Evolutionary conservation across 179 eudicot genomes (phyloP).

Genomic region (Silene noctiflora): DNA sequence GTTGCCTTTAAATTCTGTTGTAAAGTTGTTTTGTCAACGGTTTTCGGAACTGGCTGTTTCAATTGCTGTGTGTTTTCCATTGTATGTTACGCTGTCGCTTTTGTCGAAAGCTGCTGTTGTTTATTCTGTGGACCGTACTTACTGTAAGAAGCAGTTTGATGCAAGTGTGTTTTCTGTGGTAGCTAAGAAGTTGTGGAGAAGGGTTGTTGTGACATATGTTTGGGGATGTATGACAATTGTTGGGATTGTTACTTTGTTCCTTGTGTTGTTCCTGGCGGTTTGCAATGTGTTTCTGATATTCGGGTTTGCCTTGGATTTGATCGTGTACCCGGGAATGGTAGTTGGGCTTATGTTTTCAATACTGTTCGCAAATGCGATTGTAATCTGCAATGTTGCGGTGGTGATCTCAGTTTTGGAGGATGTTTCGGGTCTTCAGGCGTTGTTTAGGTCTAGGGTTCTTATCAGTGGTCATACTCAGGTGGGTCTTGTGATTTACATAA

Average conservation of each 20-base stretch:
- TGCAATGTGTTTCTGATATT: slow-evolving; percentile 54
- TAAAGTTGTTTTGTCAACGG: slow-evolving; percentile 68
- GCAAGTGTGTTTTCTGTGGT: slow-evolving; percentile 49
- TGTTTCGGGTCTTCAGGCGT: slow-evolving; percentile 81
- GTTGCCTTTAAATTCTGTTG: slow-evolving; percentile 58
- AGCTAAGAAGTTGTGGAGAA: slow-evolving; percentile 62
- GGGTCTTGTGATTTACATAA: slow-evolving; percentile 83
- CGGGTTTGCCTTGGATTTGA: slow-evolving; percentile 52
- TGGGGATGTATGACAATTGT: slow-evolving; percentile 63
- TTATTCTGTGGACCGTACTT: slow-evolving; percentile 85
- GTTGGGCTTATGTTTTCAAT: slow-evolving; percentile 66
- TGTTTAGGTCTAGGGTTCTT: slow-evolving; percentile 60
- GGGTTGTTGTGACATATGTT: slow-evolving; percentile 60
- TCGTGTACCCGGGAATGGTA: slow-evolving; percentile 54
- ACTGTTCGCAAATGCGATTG: slow-evolving; percentile 71
- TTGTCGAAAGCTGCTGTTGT: slow-evolving; percentile 78
- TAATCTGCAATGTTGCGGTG: slow-evolving; percentile 65
- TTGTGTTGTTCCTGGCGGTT: slow-evolving; percentile 53
- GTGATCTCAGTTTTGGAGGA: slow-evolving; percentile 91
- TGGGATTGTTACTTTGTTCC: slow-evolving; percentile 61
- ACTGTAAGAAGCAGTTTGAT: slow-evolving; percentile 62
- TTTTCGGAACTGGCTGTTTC: slow-evolving; percentile 70
- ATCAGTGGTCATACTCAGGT: slow-evolving; percentile 90
- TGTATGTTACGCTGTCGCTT: slow-evolving; percentile 60
- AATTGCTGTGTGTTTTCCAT: slow-evolving; percentile 62